These are phyloP conservation scores for Pleurotus giganteus DNA, from an alignment of 768 basidiomycete species.

Conservation along the genomic window DNA sequence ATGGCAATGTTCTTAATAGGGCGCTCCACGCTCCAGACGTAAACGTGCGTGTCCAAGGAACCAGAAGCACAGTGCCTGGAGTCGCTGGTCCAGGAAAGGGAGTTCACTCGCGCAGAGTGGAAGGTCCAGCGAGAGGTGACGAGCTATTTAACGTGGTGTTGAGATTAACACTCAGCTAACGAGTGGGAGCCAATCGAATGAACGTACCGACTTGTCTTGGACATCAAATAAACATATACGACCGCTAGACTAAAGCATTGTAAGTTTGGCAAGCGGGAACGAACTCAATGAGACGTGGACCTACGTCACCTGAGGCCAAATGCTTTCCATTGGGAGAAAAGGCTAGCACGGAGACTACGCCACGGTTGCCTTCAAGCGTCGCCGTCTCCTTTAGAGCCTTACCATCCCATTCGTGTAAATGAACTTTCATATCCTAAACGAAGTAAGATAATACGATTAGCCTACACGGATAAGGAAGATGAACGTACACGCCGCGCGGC, in stretches of 20 bases:
- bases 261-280: neutral
- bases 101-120: conserved; percentile 80
- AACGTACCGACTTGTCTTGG: conserved; percentile 54
- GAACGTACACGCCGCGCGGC: neutral
- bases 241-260: conserved; percentile 61
- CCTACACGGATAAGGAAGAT: too few relatives aligned
- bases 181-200: neutral
- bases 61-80: conserved; percentile 81
- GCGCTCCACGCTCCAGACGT: conserved; percentile 76
- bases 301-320: conserved; percentile 84
- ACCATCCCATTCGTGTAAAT: conserved; percentile 71
- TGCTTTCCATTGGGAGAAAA: conserved; percentile 77
- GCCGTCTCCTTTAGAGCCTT: conserved; percentile 53
- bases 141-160: conserved; percentile 36
- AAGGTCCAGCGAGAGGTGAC: conserved; percentile 81
- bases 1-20: conserved; percentile 76
- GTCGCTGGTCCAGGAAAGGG: conserved; percentile 74
- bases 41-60: conserved; percentile 91
- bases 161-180: neutral
- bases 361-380: conserved; percentile 66
- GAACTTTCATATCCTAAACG: conserved; percentile 69
- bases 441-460: neutral
- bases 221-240: conserved; percentile 80
- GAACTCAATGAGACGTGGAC: conserved; percentile 26
- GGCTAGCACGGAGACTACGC: conserved; percentile 67